Evolutionary conservation across 768 basidiomycete genomes (phyloP), one percentile per base, ranked within the genome.

Genomic region (Solioccasus polychromus): DNA sequence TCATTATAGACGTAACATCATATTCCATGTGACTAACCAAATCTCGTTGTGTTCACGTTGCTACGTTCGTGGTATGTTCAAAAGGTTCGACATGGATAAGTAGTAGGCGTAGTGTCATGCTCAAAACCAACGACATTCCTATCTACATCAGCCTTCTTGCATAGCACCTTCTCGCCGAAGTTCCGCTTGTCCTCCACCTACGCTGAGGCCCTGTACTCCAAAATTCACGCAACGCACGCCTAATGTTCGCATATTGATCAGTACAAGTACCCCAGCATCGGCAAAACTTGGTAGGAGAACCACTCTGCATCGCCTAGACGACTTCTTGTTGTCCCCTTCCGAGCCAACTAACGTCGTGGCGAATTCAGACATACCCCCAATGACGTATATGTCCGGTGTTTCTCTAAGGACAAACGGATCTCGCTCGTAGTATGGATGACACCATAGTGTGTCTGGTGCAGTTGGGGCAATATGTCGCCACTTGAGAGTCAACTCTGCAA

Each of bases 401-500:
- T 84, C 77, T n/a, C 70, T 57, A 25, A 99, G 75, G 45, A 96
- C 74, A 68, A 99, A 99, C 0, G 96, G 96, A 61, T 99, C 96
- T 15, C 73, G 70, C 23, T 79, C 74, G 39, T 87, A 80, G 70
- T 87, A 98, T 15, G 96, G 96, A 64, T 97, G 94, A 57, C 96
- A 97, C 93, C 93, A 97, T 4, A 99, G 76, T 1, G 96, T 99
- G 67, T 99, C 96, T 22, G 96, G 96, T 20, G 95, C 95, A 8
- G 96, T 98, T 4, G 96, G 96, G n/a, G 96, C 93, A 64, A 96
- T 82, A 69, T 98, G 95, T 47, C 93, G 74, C 96, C 95, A 99
- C 55, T 75, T 79, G 26, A 99, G 73, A 10, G 92, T 94, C 32
- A 84, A 73, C 58, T 83, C 78, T 9, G 90, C 78, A 48, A 97